Percentiles rank a stretch among this genome's conserved stretches.
phyloP scores from a whole-genome alignment of 2,329 filamentous ascomycete genomes.

The Trichoderma koningii region DNA sequence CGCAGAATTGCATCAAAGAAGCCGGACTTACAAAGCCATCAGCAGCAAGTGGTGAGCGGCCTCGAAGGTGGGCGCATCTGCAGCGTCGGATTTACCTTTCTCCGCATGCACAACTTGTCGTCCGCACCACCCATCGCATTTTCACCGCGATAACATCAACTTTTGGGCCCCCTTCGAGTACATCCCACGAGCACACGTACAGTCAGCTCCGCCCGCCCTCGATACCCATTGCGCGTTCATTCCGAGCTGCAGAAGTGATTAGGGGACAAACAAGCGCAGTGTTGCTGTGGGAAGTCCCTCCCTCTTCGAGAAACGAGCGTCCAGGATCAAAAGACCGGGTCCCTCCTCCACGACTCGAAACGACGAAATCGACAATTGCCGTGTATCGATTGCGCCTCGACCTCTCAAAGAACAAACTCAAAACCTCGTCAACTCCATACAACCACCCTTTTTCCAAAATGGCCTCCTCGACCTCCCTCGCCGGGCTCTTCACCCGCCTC shows the following conservation, averaged over 20 bases:
- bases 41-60: too few species aligned
- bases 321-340: background rate
- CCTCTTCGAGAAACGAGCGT: background rate
- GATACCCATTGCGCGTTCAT: background rate
- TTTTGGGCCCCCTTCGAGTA: background rate
- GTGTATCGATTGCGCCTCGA: background rate
- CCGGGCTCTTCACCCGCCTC: slow-evolving; percentile 38
- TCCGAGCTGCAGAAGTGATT: background rate
- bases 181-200: background rate
- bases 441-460: slow-evolving; percentile 29
- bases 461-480: slow-evolving; percentile 37
- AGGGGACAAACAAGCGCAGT: background rate
- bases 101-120: background rate
- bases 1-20: too few species aligned
- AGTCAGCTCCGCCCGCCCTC: background rate
- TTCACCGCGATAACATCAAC: slow-evolving; percentile 9
- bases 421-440: background rate
- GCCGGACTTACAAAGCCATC: too few species aligned
- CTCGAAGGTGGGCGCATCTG: background rate
- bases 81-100: background rate
- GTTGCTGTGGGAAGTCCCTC: background rate
- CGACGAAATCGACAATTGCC: background rate
- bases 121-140: slow-evolving; percentile 14
- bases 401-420: background rate
- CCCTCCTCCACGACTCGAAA: background rate